Evolutionary conservation across 495 filamentous ascomycete genomes (phyloP), one percentile per base, ranked within the genome.

Genomic region (Aspergillus heteromorphus): DNA sequence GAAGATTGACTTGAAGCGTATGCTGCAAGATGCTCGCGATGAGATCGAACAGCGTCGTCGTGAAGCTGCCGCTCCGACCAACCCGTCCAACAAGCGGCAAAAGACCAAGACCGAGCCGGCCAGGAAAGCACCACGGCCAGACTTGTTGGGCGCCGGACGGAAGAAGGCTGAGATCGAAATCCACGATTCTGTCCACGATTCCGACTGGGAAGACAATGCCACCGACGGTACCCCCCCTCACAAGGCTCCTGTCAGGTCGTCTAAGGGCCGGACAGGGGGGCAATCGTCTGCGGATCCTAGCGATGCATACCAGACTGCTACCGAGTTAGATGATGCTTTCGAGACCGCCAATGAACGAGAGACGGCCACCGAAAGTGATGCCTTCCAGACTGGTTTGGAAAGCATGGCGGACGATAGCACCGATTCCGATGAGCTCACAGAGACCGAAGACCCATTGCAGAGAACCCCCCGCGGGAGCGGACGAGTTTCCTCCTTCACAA

Each of bases 11-110:
- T 79, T 97, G 43, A 92, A 88, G 69, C 87, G 95, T 51, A 89
- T 98, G 83, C 80, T 98, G 27, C 95, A 96, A 73, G 93, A 98
- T 58, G 87, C 91, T 31, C 84, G 93, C 23, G 93, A 98, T 68
- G 95, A 98, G 61, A 70, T 98, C 20, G 93, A 97, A 71, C 79
- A 82, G 56, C 71, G 85, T 27, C 83, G 91, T 51, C 78, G 68
- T 45, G 88, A 91, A 19, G 68, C 71, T 63, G 69, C 68, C 36
- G 61, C 65, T 21, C 75, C 76, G 13, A 70, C 72, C 30, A 69
- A 60, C 16, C 51, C 57, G 14, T 58, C 78, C 21, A 77, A 72
- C 19, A 91, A 89, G 63, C 83, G 79, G 59, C 81, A 87, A 34
- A 91, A 88, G 71, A 74, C 81, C 19, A 87, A 90, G 43, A 66